Base-by-base conservation (phyloP, 345 rosid genomes). In the Linum trigynum region DNA sequence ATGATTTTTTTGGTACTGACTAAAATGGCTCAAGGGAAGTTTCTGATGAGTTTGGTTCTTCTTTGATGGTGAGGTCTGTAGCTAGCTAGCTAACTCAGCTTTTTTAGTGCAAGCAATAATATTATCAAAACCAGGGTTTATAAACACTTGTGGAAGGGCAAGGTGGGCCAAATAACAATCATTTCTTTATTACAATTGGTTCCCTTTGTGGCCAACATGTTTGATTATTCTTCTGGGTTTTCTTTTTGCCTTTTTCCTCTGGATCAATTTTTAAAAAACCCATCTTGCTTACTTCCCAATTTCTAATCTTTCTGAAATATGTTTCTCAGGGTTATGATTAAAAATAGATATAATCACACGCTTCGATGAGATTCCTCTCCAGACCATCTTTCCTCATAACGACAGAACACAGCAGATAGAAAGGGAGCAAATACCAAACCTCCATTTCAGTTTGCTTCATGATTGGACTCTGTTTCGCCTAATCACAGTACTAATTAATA, bases 141-240 rank as follows among this genome's bases (percentile, higher is more conserved):
- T 57, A 57, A 57, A 57, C 61, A 57, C 23, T 57, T 23, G 6
- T 5, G 38, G 23, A 37, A 57, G 5, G 38, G 35, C 7, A n/a
- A 9, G n/a, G 61, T 57, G 59, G 59, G 16, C 38, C 59, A 57
- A 12, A 57, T 11, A 8, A 15, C 12, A 48, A 48, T 48, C 0
- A 48, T 48, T 48, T 48, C 61, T 57, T 57, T 7, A 57, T 57
- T 57, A 57, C 61, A 17, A 57, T 17, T 37, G 61, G 61, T 57
- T 57, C 61, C 61, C 61, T 57, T 10, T 17, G 23, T 57, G 61
- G 61, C 23, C 23, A n/a, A 57, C 61, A 57, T 17, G 23, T 37
- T 57, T 57, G 35, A 57, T 57, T 57, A 57, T 5, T 57, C 23
- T 57, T 57, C 17, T 23, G 38, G 53, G 9, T 11, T 48, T 57